phyloP scores from a whole-genome alignment of 2,329 filamentous ascomycete genomes.

The Sarocladium oryzae region DNA sequence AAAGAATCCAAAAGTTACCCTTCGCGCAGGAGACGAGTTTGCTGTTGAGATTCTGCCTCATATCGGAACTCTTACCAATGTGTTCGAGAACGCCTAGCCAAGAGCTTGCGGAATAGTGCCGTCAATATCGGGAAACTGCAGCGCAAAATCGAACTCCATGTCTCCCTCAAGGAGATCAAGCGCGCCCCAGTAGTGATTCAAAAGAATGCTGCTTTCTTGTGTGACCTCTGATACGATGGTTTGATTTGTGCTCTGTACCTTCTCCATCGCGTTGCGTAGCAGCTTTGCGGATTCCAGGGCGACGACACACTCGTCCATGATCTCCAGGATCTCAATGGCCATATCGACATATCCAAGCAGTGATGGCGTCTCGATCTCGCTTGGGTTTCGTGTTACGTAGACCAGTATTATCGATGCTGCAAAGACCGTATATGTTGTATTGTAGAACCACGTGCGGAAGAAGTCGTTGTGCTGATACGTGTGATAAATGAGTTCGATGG shows the following conservation, averaged over 20 bases:
- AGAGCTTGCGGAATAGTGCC: no score
- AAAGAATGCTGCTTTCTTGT: not conserved
- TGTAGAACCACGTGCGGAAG: slow-evolving; percentile 25
- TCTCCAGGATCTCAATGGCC: slow-evolving; percentile 19
- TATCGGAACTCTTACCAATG: slow-evolving; percentile 35
- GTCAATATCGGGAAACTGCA: not conserved
- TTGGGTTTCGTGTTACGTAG: slow-evolving; percentile 18
- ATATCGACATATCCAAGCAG: slow-evolving; percentile 17
- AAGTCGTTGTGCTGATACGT: slow-evolving; percentile 23
- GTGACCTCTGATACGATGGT: no score
- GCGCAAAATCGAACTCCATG: not conserved
- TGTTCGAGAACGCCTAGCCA: slow-evolving; percentile 15
- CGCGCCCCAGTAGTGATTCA: not conserved
- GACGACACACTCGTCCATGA: slow-evolving; percentile 21
- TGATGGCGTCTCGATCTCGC: slow-evolving; percentile 11
- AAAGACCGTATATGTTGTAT: slow-evolving; percentile 23
- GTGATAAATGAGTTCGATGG: slow-evolving; percentile 22
- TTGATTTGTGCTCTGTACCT: not conserved
- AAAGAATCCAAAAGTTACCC: slow-evolving; percentile 57
- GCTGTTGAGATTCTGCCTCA: slow-evolving; percentile 35
- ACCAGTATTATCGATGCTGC: slow-evolving; percentile 23
- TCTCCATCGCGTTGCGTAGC: slow-evolving; percentile 19
- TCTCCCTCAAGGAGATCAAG: not conserved
- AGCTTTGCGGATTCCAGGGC: slow-evolving; percentile 19
- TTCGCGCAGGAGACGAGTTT: slow-evolving; percentile 58